Conservation (phyloP, 805 yeast genomes). For the Cyberlindnera xishuangbannaensis region DNA sequence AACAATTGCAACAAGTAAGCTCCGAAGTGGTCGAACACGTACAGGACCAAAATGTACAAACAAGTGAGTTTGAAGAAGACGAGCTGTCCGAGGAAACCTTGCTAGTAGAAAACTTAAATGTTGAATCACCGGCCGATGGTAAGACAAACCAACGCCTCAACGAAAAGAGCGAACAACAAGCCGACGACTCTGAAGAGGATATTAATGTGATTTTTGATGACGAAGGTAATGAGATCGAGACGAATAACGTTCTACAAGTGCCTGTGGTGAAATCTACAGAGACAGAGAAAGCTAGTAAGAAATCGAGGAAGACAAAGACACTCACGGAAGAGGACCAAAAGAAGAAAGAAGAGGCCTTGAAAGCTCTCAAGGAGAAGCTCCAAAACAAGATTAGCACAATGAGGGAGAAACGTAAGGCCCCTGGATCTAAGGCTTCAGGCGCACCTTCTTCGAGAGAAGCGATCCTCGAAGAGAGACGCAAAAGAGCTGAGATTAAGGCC, state of each 20-base stretch:
- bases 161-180: conserved; percentile 14
- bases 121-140: too few species aligned
- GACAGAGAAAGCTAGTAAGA: conserved; percentile 5
- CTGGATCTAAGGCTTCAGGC: conserved; percentile 74
- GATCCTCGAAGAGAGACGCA: conserved; percentile 60
- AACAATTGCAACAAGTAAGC: conserved; percentile 2
- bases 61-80: conserved; percentile 2
- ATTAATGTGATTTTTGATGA: conserved; percentile 59
- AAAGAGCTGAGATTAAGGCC: conserved; percentile 30
- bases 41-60: conserved; percentile 11
- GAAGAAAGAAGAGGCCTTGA: conserved; percentile 47
- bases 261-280: too few species aligned
- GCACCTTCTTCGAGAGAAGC: conserved; percentile 85
- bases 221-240: conserved; percentile 51
- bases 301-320: conserved; percentile 14
- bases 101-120: too few species aligned
- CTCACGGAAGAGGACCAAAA: conserved; percentile 45
- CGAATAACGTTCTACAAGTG: too few species aligned
- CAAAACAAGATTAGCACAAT: conserved; percentile 64
- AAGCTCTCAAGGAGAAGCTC: conserved; percentile 70
- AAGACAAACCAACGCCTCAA: too few species aligned
- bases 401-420: conserved; percentile 84
- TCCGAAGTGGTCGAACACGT: not conserved
- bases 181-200: conserved; percentile 28
- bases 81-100: too few species aligned